phyloP scores from a whole-genome alignment of 345 rosid species.

The Turritis glabra region DNA sequence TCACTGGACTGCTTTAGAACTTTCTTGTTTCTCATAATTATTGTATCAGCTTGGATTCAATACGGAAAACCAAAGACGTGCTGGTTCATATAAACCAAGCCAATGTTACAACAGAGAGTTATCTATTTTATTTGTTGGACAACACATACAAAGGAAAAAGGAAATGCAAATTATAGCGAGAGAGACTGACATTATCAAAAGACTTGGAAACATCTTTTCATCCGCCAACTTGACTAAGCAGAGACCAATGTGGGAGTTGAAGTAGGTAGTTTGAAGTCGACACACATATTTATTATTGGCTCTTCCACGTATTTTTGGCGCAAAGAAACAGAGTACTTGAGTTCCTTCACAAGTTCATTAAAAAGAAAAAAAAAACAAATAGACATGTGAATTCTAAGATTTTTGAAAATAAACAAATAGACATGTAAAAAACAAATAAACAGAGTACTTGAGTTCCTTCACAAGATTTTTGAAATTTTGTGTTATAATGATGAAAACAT shows the following conservation, averaged over 20 bases:
- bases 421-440: no score
- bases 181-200: background rate
- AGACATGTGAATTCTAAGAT: background rate
- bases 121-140: background rate
- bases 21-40: background rate
- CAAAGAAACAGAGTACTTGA: background rate
- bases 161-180: background rate
- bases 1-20: background rate
- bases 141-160: background rate
- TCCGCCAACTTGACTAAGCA: background rate
- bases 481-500: no score
- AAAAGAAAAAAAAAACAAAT: no score
- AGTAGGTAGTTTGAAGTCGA: conserved; percentile 9
- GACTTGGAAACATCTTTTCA: conserved; percentile 1
- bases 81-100: background rate
- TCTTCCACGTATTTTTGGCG: background rate
- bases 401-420: no score
- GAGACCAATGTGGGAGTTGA: background rate
- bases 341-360: background rate
- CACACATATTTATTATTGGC: background rate
- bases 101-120: background rate
- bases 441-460: no score
- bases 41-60: background rate
- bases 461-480: no score
- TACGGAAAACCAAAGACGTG: background rate